These are phyloP conservation scores for Pleurotus platypus DNA, from an alignment of 768 basidiomycete genomes.

Conservation along the genomic window DNA sequence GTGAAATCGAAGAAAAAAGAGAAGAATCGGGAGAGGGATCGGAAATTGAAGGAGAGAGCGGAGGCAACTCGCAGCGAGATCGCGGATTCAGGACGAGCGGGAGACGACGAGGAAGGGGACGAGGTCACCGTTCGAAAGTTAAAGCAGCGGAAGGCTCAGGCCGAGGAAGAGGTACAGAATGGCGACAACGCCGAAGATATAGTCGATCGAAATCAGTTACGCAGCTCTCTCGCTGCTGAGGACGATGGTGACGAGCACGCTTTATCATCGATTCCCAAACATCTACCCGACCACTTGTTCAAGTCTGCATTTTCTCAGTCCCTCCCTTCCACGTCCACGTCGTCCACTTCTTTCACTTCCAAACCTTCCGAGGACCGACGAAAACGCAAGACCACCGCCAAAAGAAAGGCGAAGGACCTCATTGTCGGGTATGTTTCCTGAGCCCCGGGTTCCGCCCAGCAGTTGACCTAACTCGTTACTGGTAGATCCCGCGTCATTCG, in stretches of 20 bases:
- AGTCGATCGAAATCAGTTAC: constrained; percentile 14
- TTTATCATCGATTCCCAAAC: constrained; percentile 24
- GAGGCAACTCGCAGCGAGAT: constrained; percentile 19
- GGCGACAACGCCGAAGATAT: constrained; percentile 14
- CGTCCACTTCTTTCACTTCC: constrained; percentile 2
- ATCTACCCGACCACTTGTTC: constrained; percentile 69
- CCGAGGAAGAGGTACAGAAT: constrained; percentile 18
- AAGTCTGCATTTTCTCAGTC: constrained; percentile 44
- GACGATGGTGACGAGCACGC: constrained; percentile 23
- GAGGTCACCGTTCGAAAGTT: constrained; percentile 14
- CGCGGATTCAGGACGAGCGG: constrained; percentile 20
- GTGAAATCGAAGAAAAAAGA: constrained; percentile 39
- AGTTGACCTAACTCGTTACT: background rate
- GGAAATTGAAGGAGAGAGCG: constrained; percentile 46
- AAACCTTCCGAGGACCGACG: constrained; percentile 17
- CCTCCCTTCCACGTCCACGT: too few relatives aligned
- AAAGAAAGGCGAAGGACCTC: constrained; percentile 39
- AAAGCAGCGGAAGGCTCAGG: constrained; percentile 17
- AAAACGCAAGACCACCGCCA: constrained; percentile 27
- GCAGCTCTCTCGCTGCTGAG: constrained; percentile 13
- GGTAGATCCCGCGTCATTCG: constrained; percentile 52
- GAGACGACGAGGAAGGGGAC: constrained; percentile 23
- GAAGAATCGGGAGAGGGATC: constrained; percentile 45
- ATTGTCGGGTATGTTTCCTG: constrained; percentile 46
- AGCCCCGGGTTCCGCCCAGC: too few relatives aligned